phyloP scores from a whole-genome alignment of 2,329 filamentous ascomycete species.

The Thelonectria rubi region DNA sequence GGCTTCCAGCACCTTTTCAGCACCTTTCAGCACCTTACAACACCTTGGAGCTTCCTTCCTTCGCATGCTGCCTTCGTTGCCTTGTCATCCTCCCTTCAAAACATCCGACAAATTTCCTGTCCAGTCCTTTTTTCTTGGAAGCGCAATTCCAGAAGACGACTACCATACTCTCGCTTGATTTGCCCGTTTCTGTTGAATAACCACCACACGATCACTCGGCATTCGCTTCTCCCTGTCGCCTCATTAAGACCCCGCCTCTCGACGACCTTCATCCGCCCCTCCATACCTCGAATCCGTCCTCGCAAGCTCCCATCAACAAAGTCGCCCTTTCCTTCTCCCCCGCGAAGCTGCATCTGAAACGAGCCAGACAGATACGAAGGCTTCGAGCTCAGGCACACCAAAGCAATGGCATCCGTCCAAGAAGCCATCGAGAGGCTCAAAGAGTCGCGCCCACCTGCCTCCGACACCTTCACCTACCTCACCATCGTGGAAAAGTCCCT shows the following conservation, averaged over 20 bases:
- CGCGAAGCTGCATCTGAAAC: not conserved
- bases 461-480: constrained; percentile 79
- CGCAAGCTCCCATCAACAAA: not conserved
- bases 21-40: too few species aligned
- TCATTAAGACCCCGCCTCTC: not conserved
- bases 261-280: not conserved
- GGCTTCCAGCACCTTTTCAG: not conserved
- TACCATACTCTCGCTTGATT: not conserved
- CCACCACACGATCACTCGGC: not conserved
- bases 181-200: not conserved
- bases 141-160: not conserved
- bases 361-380: not conserved
- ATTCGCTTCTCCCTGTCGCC: not conserved
- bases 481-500: constrained; percentile 81
- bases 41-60: not conserved
- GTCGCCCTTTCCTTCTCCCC: not conserved
- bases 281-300: not conserved
- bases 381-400: not conserved
- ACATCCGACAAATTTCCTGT: not conserved
- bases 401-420: constrained; percentile 47
- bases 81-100: not conserved
- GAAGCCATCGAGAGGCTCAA: constrained; percentile 56
- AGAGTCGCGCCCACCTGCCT: constrained; percentile 60
- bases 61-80: not conserved
- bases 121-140: not conserved